A percentile compares a stretch with the other conserved stretches of the same genome.
phyloP scores from a whole-genome alignment of 352 stramenopile species.

The Globisporangium okanoganense region DNA sequence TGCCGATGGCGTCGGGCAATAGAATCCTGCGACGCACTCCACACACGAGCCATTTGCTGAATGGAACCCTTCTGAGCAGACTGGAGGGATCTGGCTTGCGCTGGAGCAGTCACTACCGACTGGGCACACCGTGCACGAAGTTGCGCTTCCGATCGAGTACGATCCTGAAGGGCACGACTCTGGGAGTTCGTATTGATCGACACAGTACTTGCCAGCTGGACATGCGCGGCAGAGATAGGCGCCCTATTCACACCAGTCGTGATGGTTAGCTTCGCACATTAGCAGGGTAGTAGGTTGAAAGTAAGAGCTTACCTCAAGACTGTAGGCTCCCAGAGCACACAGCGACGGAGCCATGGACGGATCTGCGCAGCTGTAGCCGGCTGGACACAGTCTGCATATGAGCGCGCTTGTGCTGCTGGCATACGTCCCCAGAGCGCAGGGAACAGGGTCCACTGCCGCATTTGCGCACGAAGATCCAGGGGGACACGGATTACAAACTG shows the following conservation, averaged over 20 bases:
- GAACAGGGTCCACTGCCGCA: neutral
- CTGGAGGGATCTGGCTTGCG: constrained; percentile 15
- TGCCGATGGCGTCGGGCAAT: constrained; percentile 25
- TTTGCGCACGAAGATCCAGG: constrained; percentile 46
- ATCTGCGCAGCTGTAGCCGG: constrained; percentile 54
- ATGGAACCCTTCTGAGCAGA: constrained; percentile 28
- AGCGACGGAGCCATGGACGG: constrained; percentile 24
- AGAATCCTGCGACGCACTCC: constrained; percentile 32
- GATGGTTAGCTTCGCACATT: neutral
- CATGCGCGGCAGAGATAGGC: constrained; percentile 34
- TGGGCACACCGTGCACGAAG: constrained; percentile 39
- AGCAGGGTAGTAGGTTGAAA: too few relatives aligned
- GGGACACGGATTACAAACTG: constrained; percentile 31
- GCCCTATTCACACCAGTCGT: constrained; percentile 13
- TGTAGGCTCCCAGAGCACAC: constrained; percentile 51
- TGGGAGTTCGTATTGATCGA: constrained; percentile 16
- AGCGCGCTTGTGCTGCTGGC: constrained; percentile 7
- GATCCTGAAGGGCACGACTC: constrained; percentile 24
- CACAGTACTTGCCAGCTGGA: constrained; percentile 36
- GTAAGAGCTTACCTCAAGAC: constrained; percentile 29
- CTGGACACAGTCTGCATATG: constrained; percentile 35
- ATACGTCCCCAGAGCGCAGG: neutral
- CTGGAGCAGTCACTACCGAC: constrained; percentile 43
- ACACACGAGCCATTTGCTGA: constrained; percentile 21
- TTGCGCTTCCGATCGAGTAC: constrained; percentile 41